A percentile compares a stretch with the other conserved stretches of the same genome.
Conservation (phyloP, 2,329 filamentous ascomycete genomes). For the Arthrobotrys megalospora region DNA sequence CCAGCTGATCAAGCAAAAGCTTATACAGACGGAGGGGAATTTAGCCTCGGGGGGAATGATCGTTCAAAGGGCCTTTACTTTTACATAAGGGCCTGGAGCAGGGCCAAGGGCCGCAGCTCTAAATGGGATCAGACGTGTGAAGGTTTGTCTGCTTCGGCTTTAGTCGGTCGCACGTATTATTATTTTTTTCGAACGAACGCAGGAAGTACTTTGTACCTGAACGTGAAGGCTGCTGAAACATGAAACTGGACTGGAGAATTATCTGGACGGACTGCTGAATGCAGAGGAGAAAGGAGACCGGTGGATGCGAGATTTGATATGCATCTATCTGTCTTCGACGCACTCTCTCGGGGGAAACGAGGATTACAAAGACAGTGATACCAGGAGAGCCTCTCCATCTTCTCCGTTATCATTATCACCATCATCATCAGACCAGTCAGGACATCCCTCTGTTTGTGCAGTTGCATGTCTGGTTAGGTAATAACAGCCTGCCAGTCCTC, state of each 20-base stretch:
- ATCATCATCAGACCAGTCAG: not conserved
- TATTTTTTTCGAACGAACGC: slow-evolving; percentile 6
- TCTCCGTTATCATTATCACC: slow-evolving; percentile 7
- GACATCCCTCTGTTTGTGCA: too few species aligned
- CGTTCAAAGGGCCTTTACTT: slow-evolving; percentile 1
- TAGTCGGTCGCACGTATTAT: slow-evolving; percentile 29
- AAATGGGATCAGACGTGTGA: slow-evolving; percentile 25
- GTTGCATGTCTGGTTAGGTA: slow-evolving; percentile 20
- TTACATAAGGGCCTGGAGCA: slow-evolving; percentile 4
- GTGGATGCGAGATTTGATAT: slow-evolving; percentile 40
- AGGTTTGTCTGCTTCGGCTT: slow-evolving; percentile 40
- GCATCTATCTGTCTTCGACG: slow-evolving; percentile 12
- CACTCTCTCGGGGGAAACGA: not conserved
- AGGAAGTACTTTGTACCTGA: slow-evolving; percentile 42
- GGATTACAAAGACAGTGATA: not conserved
- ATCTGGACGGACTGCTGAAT: slow-evolving; percentile 18
- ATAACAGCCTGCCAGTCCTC: slow-evolving; percentile 5
- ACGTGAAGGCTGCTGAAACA: slow-evolving; percentile 41
- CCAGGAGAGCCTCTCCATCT: not conserved
- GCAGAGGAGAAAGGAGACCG: slow-evolving; percentile 27
- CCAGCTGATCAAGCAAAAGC: slow-evolving; percentile 43
- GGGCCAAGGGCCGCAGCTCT: slow-evolving; percentile 17
- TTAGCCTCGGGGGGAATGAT: slow-evolving; percentile 16
- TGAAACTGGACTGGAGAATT: slow-evolving; percentile 39
- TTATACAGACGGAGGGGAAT: slow-evolving; percentile 21